Percentiles rank a stretch among this genome's conserved stretches.
phyloP scores from a whole-genome alignment of 768 basidiomycete species.

The Steccherinum ochraceum region DNA sequence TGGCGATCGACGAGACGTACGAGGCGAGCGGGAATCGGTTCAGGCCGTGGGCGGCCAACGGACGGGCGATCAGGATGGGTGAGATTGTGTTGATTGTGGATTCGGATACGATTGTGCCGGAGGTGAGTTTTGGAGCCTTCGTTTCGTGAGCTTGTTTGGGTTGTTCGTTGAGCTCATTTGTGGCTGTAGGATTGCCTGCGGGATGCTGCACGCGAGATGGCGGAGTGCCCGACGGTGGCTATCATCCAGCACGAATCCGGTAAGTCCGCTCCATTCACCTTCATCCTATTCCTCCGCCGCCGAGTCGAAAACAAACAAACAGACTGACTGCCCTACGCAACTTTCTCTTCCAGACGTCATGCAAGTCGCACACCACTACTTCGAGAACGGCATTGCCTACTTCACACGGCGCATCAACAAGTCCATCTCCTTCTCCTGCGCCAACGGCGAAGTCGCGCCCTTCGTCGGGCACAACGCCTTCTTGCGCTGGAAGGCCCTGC shows the following conservation, averaged over 20 bases:
- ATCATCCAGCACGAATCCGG: constrained; percentile 48
- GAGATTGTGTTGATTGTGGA: constrained; percentile 44
- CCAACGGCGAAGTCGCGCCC: constrained; percentile 37
- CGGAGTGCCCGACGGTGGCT: constrained; percentile 39
- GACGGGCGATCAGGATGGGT: constrained; percentile 36
- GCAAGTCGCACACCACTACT: constrained; percentile 52
- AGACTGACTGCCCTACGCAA: no score
- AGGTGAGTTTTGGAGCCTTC: constrained; percentile 18
- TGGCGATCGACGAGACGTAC: constrained; percentile 48
- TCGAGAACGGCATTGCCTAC: constrained; percentile 40
- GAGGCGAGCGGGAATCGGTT: constrained; percentile 25
- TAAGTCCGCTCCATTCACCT: constrained; percentile 10
- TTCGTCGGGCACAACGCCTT: constrained; percentile 49
- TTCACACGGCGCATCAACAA: constrained; percentile 45
- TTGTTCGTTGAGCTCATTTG: not conserved
- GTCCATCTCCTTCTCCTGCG: constrained; percentile 32
- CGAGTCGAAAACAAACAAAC: no score
- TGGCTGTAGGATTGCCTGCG: constrained; percentile 40
- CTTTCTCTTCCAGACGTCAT: constrained; percentile 39
- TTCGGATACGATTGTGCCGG: constrained; percentile 45
- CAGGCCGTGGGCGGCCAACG: constrained; percentile 29
- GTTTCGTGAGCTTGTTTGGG: not conserved
- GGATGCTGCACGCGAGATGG: constrained; percentile 46
- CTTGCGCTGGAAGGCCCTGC: constrained; percentile 52
- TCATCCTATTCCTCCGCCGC: no score